Evolutionary conservation across 139 green algal species (phyloP), one percentile per base, ranked within the genome.

Genomic region (Bryopsis sp.): DNA sequence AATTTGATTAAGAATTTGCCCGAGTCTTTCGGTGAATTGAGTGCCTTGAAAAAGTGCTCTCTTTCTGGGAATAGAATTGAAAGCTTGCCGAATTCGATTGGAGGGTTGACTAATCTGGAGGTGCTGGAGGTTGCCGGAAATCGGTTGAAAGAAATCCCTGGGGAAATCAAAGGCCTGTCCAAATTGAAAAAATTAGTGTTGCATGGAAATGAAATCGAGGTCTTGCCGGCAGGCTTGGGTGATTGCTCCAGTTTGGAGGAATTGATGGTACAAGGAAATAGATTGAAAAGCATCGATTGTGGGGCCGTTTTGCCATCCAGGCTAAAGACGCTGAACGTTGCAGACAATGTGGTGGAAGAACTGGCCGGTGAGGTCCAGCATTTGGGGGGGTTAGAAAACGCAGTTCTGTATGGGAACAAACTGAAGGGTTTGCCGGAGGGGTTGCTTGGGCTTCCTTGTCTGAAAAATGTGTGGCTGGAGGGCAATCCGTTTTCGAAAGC

Each of bases 401-500:
- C 94, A 32, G 79, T 86, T 68, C 68, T 89, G 39, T 87, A 87
- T 47, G 86, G 88, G 47, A 95, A 95, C 71, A 7, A 62, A 19
- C 71, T 95, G 26, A 64, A 6, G 3, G 0, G 50, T 4, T 37
- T 93, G 26, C 81, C 84, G 1, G 48, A 75, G 0, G 38, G 46
- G 24, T 47, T 77, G 75, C 62, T 69, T 11, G 35, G 60, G 58
- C 64, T 78, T 24, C 67, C 77, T 8, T 33, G 68, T 8, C 61
- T 85, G 39, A 59, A 68, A 1, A 48, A 66, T 38, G 26, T 88
- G 7, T 95, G 88, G 88, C 39, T 88, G 39, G 89, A 95, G 67
- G 84, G 79, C 54, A 95, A 94, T 72, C 85, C 88, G 1, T 62
- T 95, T 29, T 32, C 46, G 0, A 31, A 58, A 0, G 33, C 54